Base-by-base conservation (phyloP, 345 rosid species). In the Clarkia xantiana region DNA sequence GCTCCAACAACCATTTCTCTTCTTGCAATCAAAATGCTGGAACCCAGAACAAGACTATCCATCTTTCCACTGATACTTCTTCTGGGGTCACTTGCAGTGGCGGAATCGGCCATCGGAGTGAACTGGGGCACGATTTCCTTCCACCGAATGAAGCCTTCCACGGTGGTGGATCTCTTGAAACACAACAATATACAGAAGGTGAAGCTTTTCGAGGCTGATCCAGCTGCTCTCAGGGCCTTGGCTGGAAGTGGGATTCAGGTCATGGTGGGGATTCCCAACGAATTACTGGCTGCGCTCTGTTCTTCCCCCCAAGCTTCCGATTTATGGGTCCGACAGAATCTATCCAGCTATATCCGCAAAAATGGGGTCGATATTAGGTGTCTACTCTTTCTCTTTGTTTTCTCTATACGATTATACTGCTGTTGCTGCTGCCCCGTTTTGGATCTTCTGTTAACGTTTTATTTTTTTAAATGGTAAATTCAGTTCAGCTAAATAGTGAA, bases 261-360 rank as follows among this genome's bases (percentile, higher is more conserved):
- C 8, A 91, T 91, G 98, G 65, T 84, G 55, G 81, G 83, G 47
- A 78, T 91, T 29, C 94, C 94, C n/a, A 91, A 91, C 58, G 94
- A 86, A 40, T 56, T 75, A 76, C 63, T 91, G 69, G 51, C 76
- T 14, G 18, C 73, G 10, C 54, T 91, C 23, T 63, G 66, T 59
- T 77, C 81, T 43, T 77, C 85, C 5, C 41, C 72, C 34, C 66
- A 60, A 14, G 76, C 79, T 45, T 67, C 89, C 55, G 94, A 91
- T 75, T 64, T 75, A 57, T 91, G 85, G 74, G 78, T 91, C 52
- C 74, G 72, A 52, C 89, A 81, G 71, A 91, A 87, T 59, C 65
- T 91, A 51, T 81, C 96, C 54, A 53, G 76, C 45, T 84, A 76
- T 66, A 29, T 86, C 6, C 76, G 76, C 65, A 83, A 79, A 79